These are phyloP conservation scores for Lichtheimia ramosa DNA, from an alignment of 371 early-diverging fungal species.

Conservation along the genomic window DNA sequence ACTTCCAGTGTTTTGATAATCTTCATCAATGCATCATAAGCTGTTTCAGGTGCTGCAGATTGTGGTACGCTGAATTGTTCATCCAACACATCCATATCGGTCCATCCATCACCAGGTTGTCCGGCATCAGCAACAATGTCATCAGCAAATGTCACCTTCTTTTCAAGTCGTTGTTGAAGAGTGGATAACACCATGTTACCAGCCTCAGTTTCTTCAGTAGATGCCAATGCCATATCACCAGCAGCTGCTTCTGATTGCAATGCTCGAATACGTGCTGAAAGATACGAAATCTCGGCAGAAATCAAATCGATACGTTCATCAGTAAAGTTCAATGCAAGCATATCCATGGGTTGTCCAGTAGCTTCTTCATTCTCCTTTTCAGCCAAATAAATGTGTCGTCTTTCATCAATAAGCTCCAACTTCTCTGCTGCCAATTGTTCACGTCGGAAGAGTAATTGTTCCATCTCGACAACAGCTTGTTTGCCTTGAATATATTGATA, in stretches of 20 bases:
- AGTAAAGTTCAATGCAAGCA: constrained; percentile 65
- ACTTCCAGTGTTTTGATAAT: constrained; percentile 67
- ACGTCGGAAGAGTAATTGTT: constrained; percentile 51
- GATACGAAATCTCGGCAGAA: constrained; percentile 79
- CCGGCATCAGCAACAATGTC: constrained; percentile 34
- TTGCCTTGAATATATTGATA: constrained; percentile 53
- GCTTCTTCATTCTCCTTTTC: constrained; percentile 58
- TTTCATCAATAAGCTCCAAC: constrained; percentile 68
- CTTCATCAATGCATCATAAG: constrained; percentile 60
- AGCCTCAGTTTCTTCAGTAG: constrained; percentile 9
- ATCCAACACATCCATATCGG: constrained; percentile 53
- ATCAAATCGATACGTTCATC: constrained; percentile 84
- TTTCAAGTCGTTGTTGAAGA: constrained; percentile 20
- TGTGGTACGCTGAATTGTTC: constrained; percentile 51
- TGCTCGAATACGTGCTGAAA: constrained; percentile 71
- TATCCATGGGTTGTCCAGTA: constrained; percentile 51
- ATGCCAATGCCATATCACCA: constrained; percentile 15
- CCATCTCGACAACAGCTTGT: constrained; percentile 53
- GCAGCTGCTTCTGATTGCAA: constrained; percentile 71
- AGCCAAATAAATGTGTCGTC: constrained; percentile 64
- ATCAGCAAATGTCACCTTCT: constrained; percentile 49
- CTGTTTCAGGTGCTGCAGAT: constrained; percentile 56
- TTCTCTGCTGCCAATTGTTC: constrained; percentile 70
- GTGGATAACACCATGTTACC: constrained; percentile 11
- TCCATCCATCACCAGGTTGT: constrained; percentile 29